A percentile compares a stretch with the other conserved stretches of the same genome.
These are phyloP conservation scores for Sphaerulina vaccinii DNA, from an alignment of 2,329 filamentous ascomycete species.

Conservation along the genomic window DNA sequence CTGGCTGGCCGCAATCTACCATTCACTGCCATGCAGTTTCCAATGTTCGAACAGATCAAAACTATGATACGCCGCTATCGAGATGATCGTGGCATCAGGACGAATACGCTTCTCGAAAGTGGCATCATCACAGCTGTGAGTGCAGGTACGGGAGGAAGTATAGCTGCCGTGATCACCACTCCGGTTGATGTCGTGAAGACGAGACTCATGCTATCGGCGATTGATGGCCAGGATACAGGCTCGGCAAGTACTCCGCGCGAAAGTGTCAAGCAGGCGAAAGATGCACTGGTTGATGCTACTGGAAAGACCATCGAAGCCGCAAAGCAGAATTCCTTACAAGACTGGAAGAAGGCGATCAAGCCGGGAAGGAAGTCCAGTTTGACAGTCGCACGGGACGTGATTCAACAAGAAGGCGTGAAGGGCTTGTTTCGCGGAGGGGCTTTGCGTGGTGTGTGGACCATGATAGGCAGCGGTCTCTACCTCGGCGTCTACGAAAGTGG, in stretches of 20 bases:
- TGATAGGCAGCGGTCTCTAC: constrained; percentile 79
- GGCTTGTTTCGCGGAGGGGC: constrained; percentile 76
- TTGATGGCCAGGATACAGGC: constrained; percentile 28
- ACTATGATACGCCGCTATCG: constrained; percentile 50
- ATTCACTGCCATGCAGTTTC: constrained; percentile 85
- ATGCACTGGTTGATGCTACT: constrained; percentile 41
- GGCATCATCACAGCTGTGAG: constrained; percentile 69
- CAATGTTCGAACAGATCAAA: constrained; percentile 74
- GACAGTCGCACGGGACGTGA: constrained; percentile 64
- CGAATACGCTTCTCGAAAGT: constrained; percentile 59
- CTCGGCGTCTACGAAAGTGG: constrained; percentile 82
- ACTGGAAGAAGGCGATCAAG: constrained; percentile 36
- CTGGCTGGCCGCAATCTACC: constrained; percentile 80
- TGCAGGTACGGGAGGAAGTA: constrained; percentile 69
- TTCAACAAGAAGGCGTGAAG: constrained; percentile 64
- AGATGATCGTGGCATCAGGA: constrained; percentile 39
- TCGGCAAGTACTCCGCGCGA: constrained; percentile 9
- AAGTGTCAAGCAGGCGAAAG: constrained; percentile 26
- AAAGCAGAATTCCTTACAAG: constrained; percentile 34
- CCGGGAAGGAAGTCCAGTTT: constrained; percentile 46
- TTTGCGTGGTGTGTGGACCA: constrained; percentile 76
- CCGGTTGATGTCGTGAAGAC: constrained; percentile 90
- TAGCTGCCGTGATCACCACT: constrained; percentile 80
- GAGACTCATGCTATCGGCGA: constrained; percentile 74
- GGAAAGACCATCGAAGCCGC: constrained; percentile 39